A percentile compares a stretch with the other conserved stretches of the same genome.
These are phyloP conservation scores for Solanum chacoense DNA, from an alignment of 305 asterid genomes.

Conservation along the genomic window DNA sequence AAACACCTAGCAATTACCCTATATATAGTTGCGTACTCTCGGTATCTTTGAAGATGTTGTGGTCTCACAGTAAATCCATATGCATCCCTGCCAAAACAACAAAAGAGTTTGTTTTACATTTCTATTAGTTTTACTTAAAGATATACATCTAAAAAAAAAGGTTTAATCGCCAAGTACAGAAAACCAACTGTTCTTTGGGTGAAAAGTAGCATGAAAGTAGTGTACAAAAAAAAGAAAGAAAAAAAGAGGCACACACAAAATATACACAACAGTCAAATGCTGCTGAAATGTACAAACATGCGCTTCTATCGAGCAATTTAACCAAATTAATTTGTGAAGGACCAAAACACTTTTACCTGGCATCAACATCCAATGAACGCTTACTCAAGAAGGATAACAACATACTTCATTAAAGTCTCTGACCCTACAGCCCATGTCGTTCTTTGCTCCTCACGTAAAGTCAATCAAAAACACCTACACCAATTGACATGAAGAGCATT, in stretches of 20 bases:
- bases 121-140: background rate
- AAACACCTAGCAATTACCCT: slow-evolving; percentile 36
- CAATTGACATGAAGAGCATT: slow-evolving; percentile 9
- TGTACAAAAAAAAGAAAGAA: background rate
- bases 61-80: slow-evolving; percentile 97
- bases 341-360: slow-evolving; percentile 39
- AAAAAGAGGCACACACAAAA: background rate
- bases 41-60: slow-evolving; percentile 63
- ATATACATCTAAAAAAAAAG: background rate
- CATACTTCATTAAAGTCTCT: slow-evolving; percentile 48
- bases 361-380: slow-evolving; percentile 79
- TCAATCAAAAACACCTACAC: slow-evolving; percentile 18
- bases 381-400: slow-evolving; percentile 96
- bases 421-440: slow-evolving; percentile 64
- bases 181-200: background rate
- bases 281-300: background rate
- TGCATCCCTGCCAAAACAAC: slow-evolving; percentile 60
- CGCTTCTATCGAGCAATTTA: background rate
- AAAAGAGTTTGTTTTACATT: background rate
- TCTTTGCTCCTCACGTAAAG: slow-evolving; percentile 22
- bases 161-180: background rate
- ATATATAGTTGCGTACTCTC: slow-evolving; percentile 64
- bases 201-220: background rate
- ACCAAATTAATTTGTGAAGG: background rate
- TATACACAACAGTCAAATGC: background rate